Base-by-base conservation (phyloP, 192 early-diverging fungal genomes). In the Coemansia sp. region DNA sequence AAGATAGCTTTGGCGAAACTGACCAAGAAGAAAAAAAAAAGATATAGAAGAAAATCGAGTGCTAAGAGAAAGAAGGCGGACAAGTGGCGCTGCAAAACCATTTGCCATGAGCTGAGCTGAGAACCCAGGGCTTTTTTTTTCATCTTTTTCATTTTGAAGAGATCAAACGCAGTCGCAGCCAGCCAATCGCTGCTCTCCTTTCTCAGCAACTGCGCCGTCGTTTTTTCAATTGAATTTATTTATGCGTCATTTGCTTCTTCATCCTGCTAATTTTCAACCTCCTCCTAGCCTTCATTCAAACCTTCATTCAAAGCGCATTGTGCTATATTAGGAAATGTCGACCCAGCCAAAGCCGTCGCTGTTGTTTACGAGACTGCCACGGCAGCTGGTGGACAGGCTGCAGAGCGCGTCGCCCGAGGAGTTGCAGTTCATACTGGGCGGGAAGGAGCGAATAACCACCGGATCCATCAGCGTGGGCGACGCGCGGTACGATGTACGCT, bases 401-500 rank as follows among this genome's bases (percentile, higher is more conserved):
- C 63, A 72, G 46, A 66, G 29, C 5, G 23, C 59, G 13, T 36
- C 73, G 25, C 55, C 69, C 7, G 43, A 52, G 14, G 63, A 64
- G 23, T 54, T 66, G 25, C 65, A 66, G 49, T 62, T 81, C 36
- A 34, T 62, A 17, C 54, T 81, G 22, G 79, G 79, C 50, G 79
- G 79, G 29, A 75, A 75, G 45, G 79, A 81, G 61, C 50, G 72
- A 29, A 70, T 69, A 22, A 69, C 69, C 36, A 70, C 63, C 9
- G 79, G 79, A 8, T 59, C 61, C 0, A 46, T 81, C 11, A 41
- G 22, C 22, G 54, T 75, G 8, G 79, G 73, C 19, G 29, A 22
- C 14, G 36, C 43, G n/a, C 63, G 61, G 6, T 63, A 72, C 59
- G 79, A 75, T 52, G 73, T 81, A 23, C 79, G 79, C 40, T 81